A percentile compares a stretch with the other conserved stretches of the same genome.
phyloP scores from a whole-genome alignment of 192 early-diverging fungal species.

The Podochytrium sp. region DNA sequence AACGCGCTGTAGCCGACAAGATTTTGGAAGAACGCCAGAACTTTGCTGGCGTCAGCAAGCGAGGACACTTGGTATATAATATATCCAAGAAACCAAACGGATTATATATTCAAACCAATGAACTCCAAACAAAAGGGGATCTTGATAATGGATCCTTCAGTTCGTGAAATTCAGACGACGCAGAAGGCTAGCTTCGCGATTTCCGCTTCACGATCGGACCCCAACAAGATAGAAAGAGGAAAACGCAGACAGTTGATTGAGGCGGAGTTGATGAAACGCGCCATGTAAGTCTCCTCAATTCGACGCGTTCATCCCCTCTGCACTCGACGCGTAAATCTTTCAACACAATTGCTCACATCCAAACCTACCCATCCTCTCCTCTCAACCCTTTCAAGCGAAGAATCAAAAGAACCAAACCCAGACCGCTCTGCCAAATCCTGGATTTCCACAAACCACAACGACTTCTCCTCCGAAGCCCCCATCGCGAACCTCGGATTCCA shows the following conservation, averaged over 20 bases:
- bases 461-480: constrained; percentile 25
- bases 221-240: constrained; percentile 9
- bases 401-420: constrained; percentile 25
- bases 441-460: constrained; percentile 43
- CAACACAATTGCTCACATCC: not conserved
- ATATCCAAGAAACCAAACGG: no score
- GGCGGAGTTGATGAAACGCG: constrained; percentile 46
- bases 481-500: not conserved
- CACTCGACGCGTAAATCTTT: not conserved
- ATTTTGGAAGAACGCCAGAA: constrained; percentile 43
- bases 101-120: not conserved
- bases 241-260: constrained; percentile 39
- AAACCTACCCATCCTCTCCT: not conserved
- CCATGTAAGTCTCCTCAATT: constrained; percentile 34
- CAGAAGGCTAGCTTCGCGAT: not conserved
- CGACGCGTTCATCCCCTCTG: no score
- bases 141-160: not conserved
- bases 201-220: not conserved
- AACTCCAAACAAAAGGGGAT: constrained; percentile 27
- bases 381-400: constrained; percentile 6
- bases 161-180: constrained; percentile 17
- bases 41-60: constrained; percentile 38
- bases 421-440: constrained; percentile 47
- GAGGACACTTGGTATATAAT: constrained; percentile 48
- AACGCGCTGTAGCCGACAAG: constrained; percentile 48